Evolutionary conservation across 768 basidiomycete species (phyloP), one percentile per base, ranked within the genome.

Genomic region (Suillus tomentosus): DNA sequence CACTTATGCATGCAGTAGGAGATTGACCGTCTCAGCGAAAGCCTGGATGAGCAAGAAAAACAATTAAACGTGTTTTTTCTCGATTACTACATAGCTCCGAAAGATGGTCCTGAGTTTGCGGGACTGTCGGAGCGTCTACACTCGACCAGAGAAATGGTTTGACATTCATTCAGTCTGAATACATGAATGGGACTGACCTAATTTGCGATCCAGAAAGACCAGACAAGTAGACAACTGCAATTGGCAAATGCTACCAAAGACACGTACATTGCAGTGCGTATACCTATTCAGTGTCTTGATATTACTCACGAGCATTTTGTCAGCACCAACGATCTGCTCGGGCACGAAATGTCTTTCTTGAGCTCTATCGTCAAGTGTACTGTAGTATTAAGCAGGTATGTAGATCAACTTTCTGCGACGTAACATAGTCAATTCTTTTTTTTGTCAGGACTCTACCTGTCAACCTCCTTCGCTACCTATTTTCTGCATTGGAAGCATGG

Each of bases 1-100:
- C 34, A 54, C 31, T 54, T 13, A 54, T 54, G 36, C 34, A 54
- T 36, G 53, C 19, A 54, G 34, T 54, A 54, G 53, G 53, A 54
- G 3, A 54, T 54, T 11, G 11, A 13, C 3, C 10, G 5, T 34
- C 53, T 54, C 34, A 36, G 53, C 11, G 34, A 54, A 11, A 36
- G 19, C 31, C 11, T 54, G 53, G 1, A 36, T 3, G 53, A 54
- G 11, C 53, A 19, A 34, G 36, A 6, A 3, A 36, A 36, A 34
- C 53, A 0, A 34, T 19, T 10, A 0, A 4, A 53, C 8, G 1
- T 17, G 2, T 1, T 53, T 9, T 53, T 31, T 31, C 1, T 17
- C 3, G 8, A 53, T 3, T 53, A 17, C 27, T 5, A 17, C 9
- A 9, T 5, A 9, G 27, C 51, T 53, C 51, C 27, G 9, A 31